Evolutionary conservation across 2,329 filamentous ascomycete genomes (phyloP), one percentile per base, ranked within the genome.

Genomic region (Fusarium torulosum): DNA sequence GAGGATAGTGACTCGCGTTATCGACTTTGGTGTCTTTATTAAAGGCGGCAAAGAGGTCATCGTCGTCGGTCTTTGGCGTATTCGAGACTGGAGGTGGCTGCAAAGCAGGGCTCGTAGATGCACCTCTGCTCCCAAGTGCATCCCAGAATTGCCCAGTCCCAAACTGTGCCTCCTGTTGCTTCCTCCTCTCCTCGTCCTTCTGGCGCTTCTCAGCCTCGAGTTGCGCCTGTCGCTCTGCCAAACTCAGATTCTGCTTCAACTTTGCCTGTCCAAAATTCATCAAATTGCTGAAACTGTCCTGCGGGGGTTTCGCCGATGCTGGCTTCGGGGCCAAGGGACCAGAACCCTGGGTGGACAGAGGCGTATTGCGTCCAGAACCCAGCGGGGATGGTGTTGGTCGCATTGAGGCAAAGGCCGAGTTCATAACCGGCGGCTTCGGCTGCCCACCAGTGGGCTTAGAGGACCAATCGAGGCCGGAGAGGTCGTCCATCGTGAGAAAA

Each of bases 241-340:
- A 80, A 63, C 88, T 91, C 17, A 97, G 82, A 67, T 91, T 96
- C 77, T 89, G 90, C 29, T 85, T 86, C 53, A 80, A 79, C 76
- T 89, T 90, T 50, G 85, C 80, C 7, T 76, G 70, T 17, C 77
- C 78, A 72, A 91, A 88, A 69, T 85, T 88, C 63, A 94, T 83
- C 51, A 96, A 82, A 72, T 89, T 91, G 74, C 92, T 91, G 79
- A 96, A 96, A 81, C 90, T 93, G 75, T 96, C 92, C 45, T 85
- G 80, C 7, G 86, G 78, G 35, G 88, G 74, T 70, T 86, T 91
- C 6, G 79, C 59, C 3, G 81, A 69, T 14, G 83, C 79, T 5
- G 75, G 78, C 66, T 81, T 88, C 77, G 77, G 78, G 59, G 68
- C 79, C 52, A 79, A 75, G 35, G 61, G 67, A 6, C 82, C 82